Base-by-base conservation (phyloP, 192 early-diverging fungal genomes). In the Umbelopsis ramanniana region DNA sequence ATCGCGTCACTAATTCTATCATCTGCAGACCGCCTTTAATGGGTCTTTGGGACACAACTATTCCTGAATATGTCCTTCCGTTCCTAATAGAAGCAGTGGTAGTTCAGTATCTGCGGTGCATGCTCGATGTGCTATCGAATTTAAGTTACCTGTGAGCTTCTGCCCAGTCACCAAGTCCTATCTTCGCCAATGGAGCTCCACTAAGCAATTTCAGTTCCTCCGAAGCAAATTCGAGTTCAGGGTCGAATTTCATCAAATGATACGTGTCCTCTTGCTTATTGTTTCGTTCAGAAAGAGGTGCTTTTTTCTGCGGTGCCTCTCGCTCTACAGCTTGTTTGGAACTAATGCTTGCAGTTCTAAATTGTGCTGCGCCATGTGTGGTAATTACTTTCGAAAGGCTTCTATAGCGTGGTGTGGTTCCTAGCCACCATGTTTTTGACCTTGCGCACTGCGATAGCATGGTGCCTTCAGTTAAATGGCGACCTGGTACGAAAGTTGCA, bases 61-160 rank as follows among this genome's bases (percentile, higher is more conserved):
- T 69, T 14, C 79, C 79, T 46, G 75, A 68, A n/a, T 66, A 81
- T 40, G 69, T 69, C 1, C 46, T 60, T 54, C 71, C 71, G 35
- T 37, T n/a, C 4, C 69, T 70, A 33, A 29, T 68, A 29, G 54
- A 71, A 73, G 57, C 10, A 46, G 46, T 47, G 5, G 21, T 29
- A 14, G 37, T 33, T 35, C 10, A 23, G 24, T 46, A 19, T 4
- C 35, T 52, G 15, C 8, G 50, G 11, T 35, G 21, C 24, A 17
- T 37, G 26, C 23, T 37, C 14, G 24, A 68, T 8, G 17, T 11
- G 4, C 14, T 29, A 29, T 29, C 29, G 29, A 29, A 29, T 29
- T 29, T 29, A 29, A 1, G 14, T 70, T 70, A 78, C 76, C 55
- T 73, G 50, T 74, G 73, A 9, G 52, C 72, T 66, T 72, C 72